A percentile compares a stretch with the other conserved stretches of the same genome.
Conservation (phyloP, 2,329 filamentous ascomycete species). For the Stromatinia cepivora region DNA sequence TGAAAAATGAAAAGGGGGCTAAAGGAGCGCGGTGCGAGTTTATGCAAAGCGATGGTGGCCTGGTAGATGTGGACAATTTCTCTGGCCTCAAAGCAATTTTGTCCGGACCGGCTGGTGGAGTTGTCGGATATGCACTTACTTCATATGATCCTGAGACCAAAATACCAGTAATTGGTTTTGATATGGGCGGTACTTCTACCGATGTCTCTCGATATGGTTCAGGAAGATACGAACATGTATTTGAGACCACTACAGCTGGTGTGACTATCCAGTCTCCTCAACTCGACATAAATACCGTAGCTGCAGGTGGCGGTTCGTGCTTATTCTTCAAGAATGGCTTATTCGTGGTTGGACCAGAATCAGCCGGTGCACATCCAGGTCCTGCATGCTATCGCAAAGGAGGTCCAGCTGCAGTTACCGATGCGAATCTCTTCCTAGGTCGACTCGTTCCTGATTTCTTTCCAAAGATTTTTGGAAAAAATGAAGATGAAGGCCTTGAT, state of each 20-base stretch:
- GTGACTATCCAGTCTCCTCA: conserved; percentile 78
- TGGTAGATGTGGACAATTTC: conserved; percentile 76
- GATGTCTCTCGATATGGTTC: conserved; percentile 86
- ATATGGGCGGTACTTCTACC: conserved; percentile 93
- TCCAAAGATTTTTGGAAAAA: conserved; percentile 90
- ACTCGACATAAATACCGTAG: conserved; percentile 72
- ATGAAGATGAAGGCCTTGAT: conserved; percentile 81
- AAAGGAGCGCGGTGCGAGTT: conserved; percentile 86
- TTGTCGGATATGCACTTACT: conserved; percentile 89
- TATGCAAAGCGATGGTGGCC: conserved; percentile 72
- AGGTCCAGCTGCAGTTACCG: conserved; percentile 84
- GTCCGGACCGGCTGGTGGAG: conserved; percentile 88
- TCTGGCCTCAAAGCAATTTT: conserved; percentile 83
- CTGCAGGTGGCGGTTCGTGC: conserved; percentile 48
- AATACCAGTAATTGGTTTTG: conserved; percentile 88
- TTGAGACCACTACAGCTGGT: conserved; percentile 76
- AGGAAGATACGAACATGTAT: conserved; percentile 68
- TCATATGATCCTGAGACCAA: conserved; percentile 82
- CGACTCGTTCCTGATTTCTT: conserved; percentile 88
- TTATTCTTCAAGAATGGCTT: conserved; percentile 70
- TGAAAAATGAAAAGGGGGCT: conserved; percentile 62
- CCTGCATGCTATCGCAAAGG: conserved; percentile 89
- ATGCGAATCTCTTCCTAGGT: conserved; percentile 84
- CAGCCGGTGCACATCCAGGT: conserved; percentile 71
- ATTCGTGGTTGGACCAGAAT: conserved; percentile 68